Base-by-base conservation (phyloP, 2,329 filamentous ascomycete species). In the Hymenoscyphus fructigenus region DNA sequence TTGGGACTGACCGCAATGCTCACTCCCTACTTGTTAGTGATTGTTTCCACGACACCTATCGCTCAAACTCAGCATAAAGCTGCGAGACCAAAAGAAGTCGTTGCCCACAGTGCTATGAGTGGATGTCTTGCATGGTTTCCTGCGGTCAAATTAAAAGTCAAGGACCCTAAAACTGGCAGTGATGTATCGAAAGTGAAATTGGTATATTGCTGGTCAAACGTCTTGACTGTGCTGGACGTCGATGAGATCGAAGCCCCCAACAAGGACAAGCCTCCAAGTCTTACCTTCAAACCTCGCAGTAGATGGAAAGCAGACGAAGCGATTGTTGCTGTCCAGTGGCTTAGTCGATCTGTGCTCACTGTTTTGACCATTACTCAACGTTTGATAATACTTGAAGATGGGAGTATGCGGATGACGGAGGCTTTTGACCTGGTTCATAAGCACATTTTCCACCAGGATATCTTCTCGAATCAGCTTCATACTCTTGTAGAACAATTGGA, bases 111-210 rank as follows among this genome's bases (percentile, higher is more conserved):
- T 74, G 89, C 94, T 20, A 88, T 99, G 84, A 97, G 91, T 59
- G 96, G 94, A 2, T 97, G 94, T 72, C 79, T 99, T 59, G 93
- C 95, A 38, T 99, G 95, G 95, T 99, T 99, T 75, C 95, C 95
- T 1, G 93, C 93, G 1, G 95, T 99, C 57, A 95, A 91, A 74
- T 81, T 99, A 55, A 98, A 98, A 77, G 85, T 87, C 17, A 85
- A 87, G 10, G 88, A 92, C 67, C 81, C 85, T 1, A 83, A 85
- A 57, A 87, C 85, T 0, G 88, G 87, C 5, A 90, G 88, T 71
- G 85, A 88, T 7, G 83, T 89, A 10, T 93, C 91, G 20, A 90
- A 88, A 73, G 91, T 90, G 44, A 98, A 99, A 77, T 84, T 99
- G 20, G 94, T 92, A 0, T 99, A 99, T 79, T 97, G 93, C 77